A percentile compares a stretch with the other conserved stretches of the same genome.
Conservation (phyloP, 2,329 filamentous ascomycete species). For the Penicillium griseofulvum region DNA sequence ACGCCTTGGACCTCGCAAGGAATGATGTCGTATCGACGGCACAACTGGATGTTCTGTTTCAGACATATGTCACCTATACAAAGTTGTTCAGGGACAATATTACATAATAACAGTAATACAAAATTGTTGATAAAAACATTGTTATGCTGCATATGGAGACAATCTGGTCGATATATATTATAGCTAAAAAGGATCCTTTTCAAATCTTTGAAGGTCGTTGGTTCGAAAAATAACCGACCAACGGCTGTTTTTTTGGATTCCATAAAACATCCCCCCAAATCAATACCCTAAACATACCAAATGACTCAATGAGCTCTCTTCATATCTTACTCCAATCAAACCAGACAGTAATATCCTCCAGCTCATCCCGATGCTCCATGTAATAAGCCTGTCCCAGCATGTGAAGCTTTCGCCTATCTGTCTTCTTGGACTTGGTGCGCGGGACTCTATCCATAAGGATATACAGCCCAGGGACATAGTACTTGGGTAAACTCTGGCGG, state of each 20-base stretch:
- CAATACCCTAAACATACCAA: background rate
- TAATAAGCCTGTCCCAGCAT: slow-evolving; percentile 20
- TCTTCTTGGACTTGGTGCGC: slow-evolving; percentile 26
- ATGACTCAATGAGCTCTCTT: background rate
- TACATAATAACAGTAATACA: background rate
- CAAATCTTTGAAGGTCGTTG: background rate
- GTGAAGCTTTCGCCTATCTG: slow-evolving; percentile 23
- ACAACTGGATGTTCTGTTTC: background rate
- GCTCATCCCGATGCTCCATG: slow-evolving; percentile 12
- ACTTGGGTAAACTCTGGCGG: slow-evolving; percentile 12
- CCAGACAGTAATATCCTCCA: slow-evolving; percentile 15
- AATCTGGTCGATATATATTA: background rate
- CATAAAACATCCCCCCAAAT: background rate
- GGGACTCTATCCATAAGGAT: slow-evolving; percentile 20
- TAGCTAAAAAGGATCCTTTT: no score
- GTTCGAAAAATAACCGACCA: background rate
- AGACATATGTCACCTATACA: background rate
- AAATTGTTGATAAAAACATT: background rate
- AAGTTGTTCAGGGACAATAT: background rate
- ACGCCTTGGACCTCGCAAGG: background rate
- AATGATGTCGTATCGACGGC: background rate
- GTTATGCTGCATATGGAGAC: background rate
- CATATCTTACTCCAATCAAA: slow-evolving; percentile 9
- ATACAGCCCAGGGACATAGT: slow-evolving; percentile 23
- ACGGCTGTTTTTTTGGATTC: background rate